phyloP scores from a whole-genome alignment of 441 rosid genomes.

The Gossypium laxum region DNA sequence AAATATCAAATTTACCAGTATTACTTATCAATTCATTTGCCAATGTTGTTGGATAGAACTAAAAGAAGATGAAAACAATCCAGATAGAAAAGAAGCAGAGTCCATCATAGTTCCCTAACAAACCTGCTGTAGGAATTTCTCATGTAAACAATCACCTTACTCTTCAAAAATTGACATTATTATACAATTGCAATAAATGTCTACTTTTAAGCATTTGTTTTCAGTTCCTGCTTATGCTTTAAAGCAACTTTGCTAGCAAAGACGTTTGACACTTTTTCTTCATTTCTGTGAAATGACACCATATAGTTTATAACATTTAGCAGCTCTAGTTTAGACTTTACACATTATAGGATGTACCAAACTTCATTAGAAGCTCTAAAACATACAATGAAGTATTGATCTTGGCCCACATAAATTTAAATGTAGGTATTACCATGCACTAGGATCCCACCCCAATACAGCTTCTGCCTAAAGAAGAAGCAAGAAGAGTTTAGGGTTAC shows the following conservation, averaged over 20 bases:
- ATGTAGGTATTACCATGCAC: not conserved
- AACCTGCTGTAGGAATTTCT: not conserved
- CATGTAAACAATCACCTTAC: not conserved
- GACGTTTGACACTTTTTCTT: not conserved
- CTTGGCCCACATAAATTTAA: not conserved
- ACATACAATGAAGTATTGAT: not conserved
- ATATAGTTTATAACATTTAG: not conserved
- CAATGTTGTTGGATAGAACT: no score
- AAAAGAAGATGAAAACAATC: not conserved
- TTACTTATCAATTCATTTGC: not conserved
- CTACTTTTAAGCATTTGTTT: not conserved
- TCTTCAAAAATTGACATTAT: not conserved
- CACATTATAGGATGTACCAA: not conserved
- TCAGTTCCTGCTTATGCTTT: not conserved
- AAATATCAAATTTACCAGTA: not conserved
- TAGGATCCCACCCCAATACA: not conserved
- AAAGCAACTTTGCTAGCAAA: not conserved
- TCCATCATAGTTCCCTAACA: not conserved
- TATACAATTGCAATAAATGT: not conserved
- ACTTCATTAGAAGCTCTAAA: conserved; percentile 2
- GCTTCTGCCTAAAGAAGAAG: not conserved
- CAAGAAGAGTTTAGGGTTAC: not conserved
- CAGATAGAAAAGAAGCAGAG: not conserved
- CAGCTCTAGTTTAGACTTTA: not conserved
- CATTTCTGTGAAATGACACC: not conserved